Percentiles rank a stretch among this genome's conserved stretches.
These are phyloP conservation scores for Lipomyces mesembrius DNA, from an alignment of 805 yeast species.

Conservation along the genomic window DNA sequence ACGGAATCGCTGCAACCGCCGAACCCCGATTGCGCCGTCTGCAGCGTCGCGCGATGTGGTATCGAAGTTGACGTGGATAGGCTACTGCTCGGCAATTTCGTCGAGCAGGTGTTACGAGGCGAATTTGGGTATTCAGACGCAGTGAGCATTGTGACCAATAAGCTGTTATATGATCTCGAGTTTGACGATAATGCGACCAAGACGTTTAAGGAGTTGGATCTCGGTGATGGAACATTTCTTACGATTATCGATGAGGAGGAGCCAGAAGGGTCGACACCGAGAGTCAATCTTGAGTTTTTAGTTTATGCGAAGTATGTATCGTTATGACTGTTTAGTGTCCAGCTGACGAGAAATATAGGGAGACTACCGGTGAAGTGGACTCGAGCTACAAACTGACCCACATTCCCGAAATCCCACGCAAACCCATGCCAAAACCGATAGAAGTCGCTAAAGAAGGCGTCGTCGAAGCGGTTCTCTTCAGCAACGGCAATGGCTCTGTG, in stretches of 20 bases:
- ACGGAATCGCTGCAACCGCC: slow-evolving; percentile 65
- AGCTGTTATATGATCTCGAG: slow-evolving; percentile 80
- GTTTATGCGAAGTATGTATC: slow-evolving; percentile 33
- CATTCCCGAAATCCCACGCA: slow-evolving; percentile 30
- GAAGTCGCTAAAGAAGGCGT: slow-evolving; percentile 1
- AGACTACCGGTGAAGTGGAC: neutral
- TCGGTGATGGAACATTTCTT: slow-evolving; percentile 64
- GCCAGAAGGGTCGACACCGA: slow-evolving; percentile 55
- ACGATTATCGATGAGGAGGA: slow-evolving; percentile 84
- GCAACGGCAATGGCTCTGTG: neutral
- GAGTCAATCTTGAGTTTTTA: slow-evolving; percentile 53
- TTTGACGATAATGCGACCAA: slow-evolving; percentile 74
- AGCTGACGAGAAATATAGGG: neutral
- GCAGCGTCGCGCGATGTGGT: slow-evolving; percentile 44
- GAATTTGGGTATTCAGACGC: slow-evolving; percentile 62
- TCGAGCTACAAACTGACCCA: slow-evolving; percentile 6
- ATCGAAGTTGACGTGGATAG: slow-evolving; percentile 40
- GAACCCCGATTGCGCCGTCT: slow-evolving; percentile 71
- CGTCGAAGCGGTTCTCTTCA: neutral
- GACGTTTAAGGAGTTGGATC: slow-evolving; percentile 57
- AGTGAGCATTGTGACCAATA: slow-evolving; percentile 62
- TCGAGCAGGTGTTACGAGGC: slow-evolving; percentile 52
- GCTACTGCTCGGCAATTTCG: slow-evolving; percentile 55
- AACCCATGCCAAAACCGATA: slow-evolving; percentile 15
- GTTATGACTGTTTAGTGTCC: neutral